Evolutionary conservation across 2,329 filamentous ascomycete species (phyloP).

Genomic region (Fusarium clavum): DNA sequence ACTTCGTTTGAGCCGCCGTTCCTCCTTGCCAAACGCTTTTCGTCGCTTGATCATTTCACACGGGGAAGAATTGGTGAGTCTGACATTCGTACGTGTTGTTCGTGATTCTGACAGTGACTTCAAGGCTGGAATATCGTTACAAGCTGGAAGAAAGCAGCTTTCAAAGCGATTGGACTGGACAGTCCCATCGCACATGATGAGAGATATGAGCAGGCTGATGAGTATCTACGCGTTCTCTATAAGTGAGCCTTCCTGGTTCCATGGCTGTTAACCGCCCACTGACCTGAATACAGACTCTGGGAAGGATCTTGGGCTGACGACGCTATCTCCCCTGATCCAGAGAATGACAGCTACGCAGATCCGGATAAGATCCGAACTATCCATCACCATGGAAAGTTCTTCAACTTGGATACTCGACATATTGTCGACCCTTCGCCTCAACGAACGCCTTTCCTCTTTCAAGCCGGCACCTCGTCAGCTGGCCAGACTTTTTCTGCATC

Average conservation of each 20-base stretch:
- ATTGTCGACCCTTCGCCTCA: conserved; percentile 68
- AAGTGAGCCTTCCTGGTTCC: conserved; percentile 56
- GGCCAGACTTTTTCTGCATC: conserved; percentile 67
- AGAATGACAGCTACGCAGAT: conserved; percentile 67
- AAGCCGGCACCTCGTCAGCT: conserved; percentile 69
- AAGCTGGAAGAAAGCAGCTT: conserved; percentile 62
- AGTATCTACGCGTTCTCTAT: conserved; percentile 71
- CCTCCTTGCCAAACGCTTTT: conserved; percentile 70
- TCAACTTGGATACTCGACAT: conserved; percentile 57
- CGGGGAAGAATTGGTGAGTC: conserved; percentile 60
- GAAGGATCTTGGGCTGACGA: conserved; percentile 68
- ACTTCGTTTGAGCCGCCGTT: conserved; percentile 73
- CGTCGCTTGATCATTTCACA: conserved; percentile 71
- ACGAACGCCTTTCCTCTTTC: conserved; percentile 67
- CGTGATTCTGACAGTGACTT: background rate
- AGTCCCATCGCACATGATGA: conserved; percentile 70
- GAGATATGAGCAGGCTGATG: conserved; percentile 70
- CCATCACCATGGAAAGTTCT: conserved; percentile 69
- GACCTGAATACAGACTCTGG: conserved; percentile 56
- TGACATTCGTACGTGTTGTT: accelerated
- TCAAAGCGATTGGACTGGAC: conserved; percentile 71
- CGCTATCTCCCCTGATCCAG: conserved; percentile 64
- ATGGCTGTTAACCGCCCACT: background rate
- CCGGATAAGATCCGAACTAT: conserved; percentile 70
- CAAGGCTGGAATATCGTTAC: conserved; percentile 75